These are phyloP conservation scores for Kluyveromyces lactis DNA, from an alignment of 805 yeast species.

Conservation along the genomic window DNA sequence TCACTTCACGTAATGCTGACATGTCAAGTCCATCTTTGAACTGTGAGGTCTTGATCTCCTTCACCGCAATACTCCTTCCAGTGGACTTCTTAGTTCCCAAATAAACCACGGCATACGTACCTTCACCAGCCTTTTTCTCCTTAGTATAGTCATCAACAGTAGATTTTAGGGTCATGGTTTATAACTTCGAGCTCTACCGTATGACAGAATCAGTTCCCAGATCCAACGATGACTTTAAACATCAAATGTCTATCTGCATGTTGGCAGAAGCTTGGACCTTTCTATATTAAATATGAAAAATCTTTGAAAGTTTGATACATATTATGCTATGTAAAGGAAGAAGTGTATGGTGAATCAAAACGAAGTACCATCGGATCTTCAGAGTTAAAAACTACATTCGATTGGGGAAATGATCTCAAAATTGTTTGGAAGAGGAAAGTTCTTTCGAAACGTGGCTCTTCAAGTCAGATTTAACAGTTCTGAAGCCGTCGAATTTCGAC, in stretches of 20 bases:
- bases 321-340: neutral
- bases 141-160: neutral
- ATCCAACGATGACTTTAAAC: too few species aligned
- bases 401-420: neutral
- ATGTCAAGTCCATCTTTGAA: slow-evolving; percentile 96
- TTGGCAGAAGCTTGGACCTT: neutral
- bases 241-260: too few species aligned
- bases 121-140: slow-evolving; percentile 94
- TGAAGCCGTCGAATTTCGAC: slow-evolving; percentile 12
- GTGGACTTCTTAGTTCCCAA: slow-evolving; percentile 51
- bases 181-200: too few species aligned
- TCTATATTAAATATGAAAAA: neutral
- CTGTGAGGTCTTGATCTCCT: slow-evolving; percentile 89
- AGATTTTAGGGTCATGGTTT: neutral
- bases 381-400: too few species aligned
- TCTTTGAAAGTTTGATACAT: neutral
- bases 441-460: neutral
- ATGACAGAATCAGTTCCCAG: too few species aligned
- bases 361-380: too few species aligned
- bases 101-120: slow-evolving; percentile 96
- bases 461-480: slow-evolving; percentile 10
- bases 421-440: neutral
- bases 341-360: too few species aligned
- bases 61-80: slow-evolving; percentile 70
- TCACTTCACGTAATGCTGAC: slow-evolving; percentile 94